phyloP scores from a whole-genome alignment of 108 stramenopile genomes.

The Pelagomonas calceolata region DNA sequence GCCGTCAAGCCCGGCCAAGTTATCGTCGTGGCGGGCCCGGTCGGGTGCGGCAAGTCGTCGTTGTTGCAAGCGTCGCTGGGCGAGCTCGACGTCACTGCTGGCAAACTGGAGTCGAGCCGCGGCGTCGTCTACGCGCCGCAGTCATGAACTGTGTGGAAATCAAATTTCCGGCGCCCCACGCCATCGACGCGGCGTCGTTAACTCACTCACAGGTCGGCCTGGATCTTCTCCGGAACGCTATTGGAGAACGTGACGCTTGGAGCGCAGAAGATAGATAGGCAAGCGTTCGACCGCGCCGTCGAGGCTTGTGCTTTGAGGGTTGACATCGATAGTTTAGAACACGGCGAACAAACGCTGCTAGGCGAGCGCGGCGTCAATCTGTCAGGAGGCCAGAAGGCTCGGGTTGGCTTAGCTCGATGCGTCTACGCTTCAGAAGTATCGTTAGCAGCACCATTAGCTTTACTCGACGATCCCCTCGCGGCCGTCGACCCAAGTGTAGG shows the following conservation, averaged over 20 bases:
- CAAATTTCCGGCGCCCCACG: conserved; percentile 60
- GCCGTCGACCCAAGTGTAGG: conserved; percentile 48
- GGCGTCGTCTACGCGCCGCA: conserved; percentile 22
- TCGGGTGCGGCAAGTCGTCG: conserved; percentile 69
- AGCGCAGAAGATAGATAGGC: conserved; percentile 7
- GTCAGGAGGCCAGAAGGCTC: conserved; percentile 54
- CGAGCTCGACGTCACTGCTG: conserved; percentile 19
- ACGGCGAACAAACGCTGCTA: conserved; percentile 37
- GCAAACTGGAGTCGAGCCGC: neutral
- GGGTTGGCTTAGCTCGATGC: conserved; percentile 38
- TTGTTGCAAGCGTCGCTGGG: conserved; percentile 35
- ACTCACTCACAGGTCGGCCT: conserved; percentile 23
- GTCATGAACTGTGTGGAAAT: conserved; percentile 66
- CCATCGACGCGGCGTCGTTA: conserved; percentile 67
- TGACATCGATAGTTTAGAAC: conserved; percentile 15
- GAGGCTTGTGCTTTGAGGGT: conserved; percentile 15
- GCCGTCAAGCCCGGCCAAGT: conserved; percentile 59
- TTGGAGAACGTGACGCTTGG: conserved; percentile 7
- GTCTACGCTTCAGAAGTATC: conserved; percentile 18
- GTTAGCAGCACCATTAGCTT: conserved; percentile 20
- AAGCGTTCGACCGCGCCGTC: conserved; percentile 16
- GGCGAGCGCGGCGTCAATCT: conserved; percentile 49
- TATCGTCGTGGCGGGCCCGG: conserved; percentile 75
- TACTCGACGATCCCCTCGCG: conserved; percentile 50
- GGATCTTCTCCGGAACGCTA: conserved; percentile 14